Base-by-base conservation (phyloP, 192 early-diverging fungal genomes). In the Coemansia nantahalensis region DNA sequence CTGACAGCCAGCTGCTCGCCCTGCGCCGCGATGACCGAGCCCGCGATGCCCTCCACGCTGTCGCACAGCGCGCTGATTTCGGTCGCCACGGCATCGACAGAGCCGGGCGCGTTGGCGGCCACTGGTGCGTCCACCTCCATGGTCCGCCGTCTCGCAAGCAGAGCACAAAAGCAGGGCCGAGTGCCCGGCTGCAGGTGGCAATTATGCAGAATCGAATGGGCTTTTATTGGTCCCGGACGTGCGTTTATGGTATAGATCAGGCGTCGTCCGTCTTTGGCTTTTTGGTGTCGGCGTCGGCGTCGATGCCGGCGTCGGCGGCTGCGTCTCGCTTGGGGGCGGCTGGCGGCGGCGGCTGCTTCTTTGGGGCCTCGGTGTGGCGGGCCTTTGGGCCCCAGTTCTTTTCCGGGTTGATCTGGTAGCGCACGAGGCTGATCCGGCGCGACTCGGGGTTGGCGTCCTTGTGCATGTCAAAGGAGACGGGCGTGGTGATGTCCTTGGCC, bases 301-400 rank as follows among this genome's bases (percentile, higher is more conserved):
- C 51, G 11, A 46, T 51, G n/a, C 13, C 56, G 22, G 24, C 49
- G 28, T 16, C 45, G 12, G 59, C 30, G 24, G 40, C 56, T 16
- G 40, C 48, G n/a, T 46, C 39, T 4, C 37, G 34, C 15, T 46
- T 56, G 37, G 19, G 26, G 7, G 42, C 38, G 12, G 16, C 21
- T 5, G 46, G 39, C n/a, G 51, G 21, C 7, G 5, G 30, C 33
- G 14, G 40, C 15, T 67, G 67, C 19, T 36, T 13, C 49, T 68
- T 68, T 24, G 66, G 61, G 0, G 56, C 31, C 52, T 61, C 59
- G 0, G 55, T 61, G 39, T 77, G 73, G 34, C 90, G 76, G 21
- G 88, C 90, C 66, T 94, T 95, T 34, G 97, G 97, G 0, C 97
- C 97, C 97, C 97, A 99, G 70, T 90, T 83, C 50, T 86, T 86